Base-by-base conservation (phyloP, 1,139 yeast genomes). In the Zygosaccharomyces pseudobailii region DNA sequence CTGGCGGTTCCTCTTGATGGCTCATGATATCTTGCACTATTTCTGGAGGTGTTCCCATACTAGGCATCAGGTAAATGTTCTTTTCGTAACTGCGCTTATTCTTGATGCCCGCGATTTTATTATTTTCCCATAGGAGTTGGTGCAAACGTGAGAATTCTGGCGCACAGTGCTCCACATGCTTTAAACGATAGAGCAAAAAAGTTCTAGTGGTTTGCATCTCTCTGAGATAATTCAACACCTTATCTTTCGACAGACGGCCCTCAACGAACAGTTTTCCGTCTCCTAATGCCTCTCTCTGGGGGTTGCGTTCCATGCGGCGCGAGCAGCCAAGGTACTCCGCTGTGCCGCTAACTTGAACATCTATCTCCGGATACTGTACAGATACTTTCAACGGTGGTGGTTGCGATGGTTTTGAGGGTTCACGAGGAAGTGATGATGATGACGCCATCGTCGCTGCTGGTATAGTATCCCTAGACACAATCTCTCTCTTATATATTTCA, bases 251-350 rank as follows among this genome's bases (percentile, higher is more conserved):
- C 24, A 61, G 45, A 20, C 59, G 51, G 19, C 65, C 65, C 39
- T 61, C 65, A 5, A 58, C 55, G 4, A 34, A 28, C 17, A 61
- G 45, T 5, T 48, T 41, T 2, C 58, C 58, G 48, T 59, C 58
- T 4, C 54, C 56, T 7, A 59, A 36, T 1, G 57, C 62, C 8
- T 53, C 53, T 24, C 45, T 41, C 31, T 49, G 47, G n/a, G 42
- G 53, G 39, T 44, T 48, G 5, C 42, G 28, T 21, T 39, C 46
- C 40, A 52, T 17, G 20, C 50, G 30, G n/a, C 34, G 42, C 1
- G 53, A 50, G 23, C 48, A 19, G 7, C 53, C 51, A 8, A 48
- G 22, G 38, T 50, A 50, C 19, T 32, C 47, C 6, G 40, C 33
- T 8, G 23, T 38, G 13, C 55, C 53, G n/a, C 38, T 13, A 28